Evolutionary conservation across 1,139 yeast genomes (phyloP).

Genomic region (Saccharomyces pastorianus): DNA sequence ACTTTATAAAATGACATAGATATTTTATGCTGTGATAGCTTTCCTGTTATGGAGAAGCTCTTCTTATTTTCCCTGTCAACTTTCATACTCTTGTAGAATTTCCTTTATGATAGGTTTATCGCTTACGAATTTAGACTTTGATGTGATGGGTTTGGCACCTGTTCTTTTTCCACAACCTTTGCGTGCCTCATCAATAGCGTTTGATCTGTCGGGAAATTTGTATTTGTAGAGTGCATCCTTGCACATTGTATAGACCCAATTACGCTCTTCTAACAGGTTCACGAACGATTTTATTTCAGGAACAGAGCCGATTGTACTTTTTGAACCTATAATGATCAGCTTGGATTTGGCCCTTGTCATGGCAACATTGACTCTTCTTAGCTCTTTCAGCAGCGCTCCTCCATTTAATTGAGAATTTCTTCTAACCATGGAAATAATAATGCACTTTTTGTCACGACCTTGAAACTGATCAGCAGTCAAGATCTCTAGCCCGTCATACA

Average conservation of each 20-base stretch:
- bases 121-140: slow-evolving; percentile 11
- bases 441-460: slow-evolving; percentile 90
- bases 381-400: slow-evolving; percentile 76
- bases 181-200: not conserved
- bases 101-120: slow-evolving; percentile 19
- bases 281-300: slow-evolving; percentile 56
- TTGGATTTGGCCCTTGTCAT: slow-evolving; percentile 85
- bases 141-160: slow-evolving; percentile 9
- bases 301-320: slow-evolving; percentile 49
- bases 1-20: not conserved
- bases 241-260: slow-evolving; percentile 49
- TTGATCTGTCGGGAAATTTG: slow-evolving; percentile 6
- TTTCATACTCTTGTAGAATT: slow-evolving; percentile 8
- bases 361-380: slow-evolving; percentile 91
- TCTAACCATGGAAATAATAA: slow-evolving; percentile 78
- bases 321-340: slow-evolving; percentile 74
- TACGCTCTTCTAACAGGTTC: slow-evolving; percentile 45
- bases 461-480: slow-evolving; percentile 94
- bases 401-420: slow-evolving; percentile 60
- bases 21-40: not conserved
- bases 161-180: not conserved
- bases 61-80: not conserved
- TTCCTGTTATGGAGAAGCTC: not conserved
- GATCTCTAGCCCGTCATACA: slow-evolving; percentile 49
- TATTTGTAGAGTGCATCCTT: slow-evolving; percentile 15